Conservation (phyloP, 208 protist species). For the Porcisia deanei region DNA sequence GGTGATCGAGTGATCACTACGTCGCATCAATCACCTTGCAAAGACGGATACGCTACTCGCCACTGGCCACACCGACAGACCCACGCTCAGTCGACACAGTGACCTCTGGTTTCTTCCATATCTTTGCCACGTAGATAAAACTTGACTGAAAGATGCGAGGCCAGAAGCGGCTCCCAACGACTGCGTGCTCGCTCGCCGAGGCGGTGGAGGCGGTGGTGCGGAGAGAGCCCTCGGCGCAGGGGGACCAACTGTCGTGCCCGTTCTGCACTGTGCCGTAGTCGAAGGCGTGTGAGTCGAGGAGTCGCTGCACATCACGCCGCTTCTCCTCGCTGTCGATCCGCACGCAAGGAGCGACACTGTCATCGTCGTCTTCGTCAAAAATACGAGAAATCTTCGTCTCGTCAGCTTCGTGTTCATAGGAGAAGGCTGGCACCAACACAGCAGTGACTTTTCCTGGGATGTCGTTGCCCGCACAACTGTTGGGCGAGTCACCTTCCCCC, state of each 20-base stretch:
- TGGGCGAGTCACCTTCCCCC: not conserved
- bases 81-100: not conserved
- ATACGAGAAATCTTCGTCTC: not conserved
- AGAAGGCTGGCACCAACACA: conserved; percentile 26
- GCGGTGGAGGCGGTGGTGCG: too few species aligned
- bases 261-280: conserved; percentile 34
- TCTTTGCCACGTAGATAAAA: conserved; percentile 85
- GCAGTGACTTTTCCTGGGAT: not conserved
- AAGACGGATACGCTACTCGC: not conserved
- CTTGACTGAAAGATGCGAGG: conserved; percentile 60
- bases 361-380: not conserved
- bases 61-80: not conserved
- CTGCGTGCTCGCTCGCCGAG: not conserved
- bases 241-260: not conserved
- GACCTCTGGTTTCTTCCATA: conserved; percentile 52
- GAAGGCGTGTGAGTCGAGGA: conserved; percentile 22
- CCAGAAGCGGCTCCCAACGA: conserved; percentile 61
- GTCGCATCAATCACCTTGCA: not conserved
- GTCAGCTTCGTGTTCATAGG: conserved; percentile 26
- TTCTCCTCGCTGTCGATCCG: conserved; percentile 8
- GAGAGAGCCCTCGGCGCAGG: not conserved
- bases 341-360: conserved; percentile 17
- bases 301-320: conserved; percentile 15
- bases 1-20: not conserved
- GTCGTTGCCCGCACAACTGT: not conserved